These are phyloP conservation scores for Pichia kluyveri DNA, from an alignment of 805 yeast species.

Conservation along the genomic window DNA sequence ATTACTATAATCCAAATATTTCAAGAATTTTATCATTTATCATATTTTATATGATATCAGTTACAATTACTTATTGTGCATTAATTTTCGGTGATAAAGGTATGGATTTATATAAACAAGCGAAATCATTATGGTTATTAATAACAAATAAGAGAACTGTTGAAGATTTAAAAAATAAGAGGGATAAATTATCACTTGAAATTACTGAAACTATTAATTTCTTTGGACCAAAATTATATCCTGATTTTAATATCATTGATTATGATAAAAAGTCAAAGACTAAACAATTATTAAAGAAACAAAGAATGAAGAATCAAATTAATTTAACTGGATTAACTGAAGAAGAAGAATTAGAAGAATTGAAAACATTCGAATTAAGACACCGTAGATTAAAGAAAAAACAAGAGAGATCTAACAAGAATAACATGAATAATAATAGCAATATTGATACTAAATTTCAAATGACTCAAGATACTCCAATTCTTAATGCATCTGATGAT, in stretches of 20 bases:
- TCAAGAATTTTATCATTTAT: slow-evolving; percentile 25
- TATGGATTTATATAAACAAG: slow-evolving; percentile 74
- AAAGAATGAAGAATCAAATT: slow-evolving; percentile 18
- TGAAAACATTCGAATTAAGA: slow-evolving; percentile 38
- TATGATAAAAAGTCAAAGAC: slow-evolving; percentile 29
- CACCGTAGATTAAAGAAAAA: slow-evolving; percentile 29
- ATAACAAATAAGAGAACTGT: slow-evolving; percentile 50
- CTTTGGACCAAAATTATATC: slow-evolving; percentile 77
- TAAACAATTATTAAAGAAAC: slow-evolving; percentile 21
- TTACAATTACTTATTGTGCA: slow-evolving; percentile 78
- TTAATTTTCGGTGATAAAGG: slow-evolving; percentile 89
- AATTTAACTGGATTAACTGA: slow-evolving; percentile 15
- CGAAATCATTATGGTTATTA: slow-evolving; percentile 70
- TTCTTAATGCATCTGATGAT: slow-evolving; percentile 38
- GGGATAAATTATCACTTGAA: slow-evolving; percentile 56
- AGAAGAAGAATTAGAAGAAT: slow-evolving; percentile 43
- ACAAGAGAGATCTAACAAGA: slow-evolving; percentile 18
- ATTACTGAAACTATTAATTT: slow-evolving; percentile 75
- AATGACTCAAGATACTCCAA: slow-evolving; percentile 41
- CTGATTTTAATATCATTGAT: slow-evolving; percentile 64
- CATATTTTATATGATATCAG: slow-evolving; percentile 56
- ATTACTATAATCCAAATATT: slow-evolving; percentile 15
- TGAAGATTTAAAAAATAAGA: slow-evolving; percentile 46
- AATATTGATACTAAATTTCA: slow-evolving; percentile 18
- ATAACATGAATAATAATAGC: neutral